Percentiles rank a stretch among this genome's conserved stretches.
Conservation (phyloP, 148 eudicot genomes). For the Suaeda aralocaspica region DNA sequence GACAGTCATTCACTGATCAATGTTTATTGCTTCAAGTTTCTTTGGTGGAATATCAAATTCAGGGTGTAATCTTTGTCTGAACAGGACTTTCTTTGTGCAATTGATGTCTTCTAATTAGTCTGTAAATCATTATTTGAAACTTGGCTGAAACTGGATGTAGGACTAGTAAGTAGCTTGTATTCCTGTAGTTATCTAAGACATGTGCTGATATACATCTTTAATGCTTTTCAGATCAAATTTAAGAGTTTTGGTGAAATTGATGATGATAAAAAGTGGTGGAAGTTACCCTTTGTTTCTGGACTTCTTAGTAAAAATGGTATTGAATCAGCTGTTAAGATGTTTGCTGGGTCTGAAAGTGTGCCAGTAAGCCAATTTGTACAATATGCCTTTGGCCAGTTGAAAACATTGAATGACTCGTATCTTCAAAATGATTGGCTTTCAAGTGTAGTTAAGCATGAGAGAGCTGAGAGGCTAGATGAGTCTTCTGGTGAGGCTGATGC, state of each 20-base stretch:
- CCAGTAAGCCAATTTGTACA: constrained; percentile 89
- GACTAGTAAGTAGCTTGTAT: constrained; percentile 8
- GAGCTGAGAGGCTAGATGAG: constrained; percentile 23
- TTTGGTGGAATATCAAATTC: too few relatives aligned
- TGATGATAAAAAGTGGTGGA: constrained; percentile 83
- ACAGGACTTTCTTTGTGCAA: too few relatives aligned
- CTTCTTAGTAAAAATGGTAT: constrained; percentile 62
- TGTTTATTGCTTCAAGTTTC: too few relatives aligned
- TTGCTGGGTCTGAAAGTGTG: constrained; percentile 81
- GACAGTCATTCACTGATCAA: too few relatives aligned
- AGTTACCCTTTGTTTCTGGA: constrained; percentile 73
- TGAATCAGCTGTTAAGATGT: constrained; percentile 67
- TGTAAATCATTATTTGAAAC: too few relatives aligned
- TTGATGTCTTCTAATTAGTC: too few relatives aligned
- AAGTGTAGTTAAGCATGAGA: constrained; percentile 23
- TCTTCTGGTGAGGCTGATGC: constrained; percentile 31
- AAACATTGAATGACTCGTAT: constrained; percentile 68
- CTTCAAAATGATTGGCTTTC: constrained; percentile 44
- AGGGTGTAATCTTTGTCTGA: too few relatives aligned
- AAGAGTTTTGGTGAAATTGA: constrained; percentile 75
- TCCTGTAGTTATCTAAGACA: not conserved
- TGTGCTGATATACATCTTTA: constrained; percentile 9
- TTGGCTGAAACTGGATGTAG: not conserved
- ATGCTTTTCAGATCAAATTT: constrained; percentile 56
- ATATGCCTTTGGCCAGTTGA: constrained; percentile 79